phyloP scores from a whole-genome alignment of 2,329 filamentous ascomycete species.

The Colletotrichum australisinense region DNA sequence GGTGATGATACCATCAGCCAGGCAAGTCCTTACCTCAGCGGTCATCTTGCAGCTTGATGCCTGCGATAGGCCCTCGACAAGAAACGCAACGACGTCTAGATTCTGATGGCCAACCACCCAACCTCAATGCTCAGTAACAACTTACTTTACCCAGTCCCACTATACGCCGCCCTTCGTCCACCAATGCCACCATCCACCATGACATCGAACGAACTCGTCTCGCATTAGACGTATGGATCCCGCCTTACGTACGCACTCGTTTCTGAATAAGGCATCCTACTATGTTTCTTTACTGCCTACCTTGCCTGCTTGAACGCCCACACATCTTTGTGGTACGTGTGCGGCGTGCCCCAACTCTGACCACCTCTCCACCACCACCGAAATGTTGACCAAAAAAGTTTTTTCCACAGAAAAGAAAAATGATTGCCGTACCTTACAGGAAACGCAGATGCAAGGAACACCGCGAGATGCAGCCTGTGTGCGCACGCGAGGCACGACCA shows the following conservation, averaged over 20 bases:
- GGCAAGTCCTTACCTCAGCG: neutral
- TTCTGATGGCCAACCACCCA: constrained; percentile 2
- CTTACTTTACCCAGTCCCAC: neutral
- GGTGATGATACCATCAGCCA: constrained; percentile 26
- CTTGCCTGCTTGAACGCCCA: neutral
- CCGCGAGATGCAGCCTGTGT: neutral
- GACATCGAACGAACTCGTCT: constrained; percentile 28
- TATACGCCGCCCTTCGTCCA: neutral
- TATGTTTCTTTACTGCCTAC: neutral
- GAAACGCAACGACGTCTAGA: constrained; percentile 1
- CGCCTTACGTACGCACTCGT: constrained; percentile 31
- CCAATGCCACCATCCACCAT: neutral
- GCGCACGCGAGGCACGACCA: neutral
- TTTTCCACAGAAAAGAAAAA: constrained; percentile 4
- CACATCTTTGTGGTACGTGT: neutral
- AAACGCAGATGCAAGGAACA: constrained; percentile 33
- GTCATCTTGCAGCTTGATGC: neutral
- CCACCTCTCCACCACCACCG: neutral
- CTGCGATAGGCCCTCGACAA: neutral
- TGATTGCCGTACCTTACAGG: constrained; percentile 20
- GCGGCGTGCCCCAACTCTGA: neutral
- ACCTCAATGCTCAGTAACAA: too few species aligned
- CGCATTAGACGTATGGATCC: constrained; percentile 8
- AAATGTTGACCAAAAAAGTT: neutral
- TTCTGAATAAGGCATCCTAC: constrained; percentile 18